phyloP scores from a whole-genome alignment of 73 alveolate genomes.

The Breviolum minutum region DNA sequence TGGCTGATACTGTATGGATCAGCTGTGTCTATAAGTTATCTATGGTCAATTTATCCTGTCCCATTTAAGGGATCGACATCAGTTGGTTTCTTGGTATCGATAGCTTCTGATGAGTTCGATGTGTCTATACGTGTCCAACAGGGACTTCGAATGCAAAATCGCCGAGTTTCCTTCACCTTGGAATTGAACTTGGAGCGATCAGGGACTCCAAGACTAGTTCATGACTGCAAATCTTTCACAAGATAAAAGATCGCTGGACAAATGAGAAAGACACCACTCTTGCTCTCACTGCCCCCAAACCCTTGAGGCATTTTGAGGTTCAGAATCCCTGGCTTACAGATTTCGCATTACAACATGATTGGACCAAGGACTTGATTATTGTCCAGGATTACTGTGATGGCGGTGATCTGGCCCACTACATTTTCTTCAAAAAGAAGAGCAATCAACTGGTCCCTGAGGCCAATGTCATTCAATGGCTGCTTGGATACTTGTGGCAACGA shows the following conservation, averaged over 20 bases:
- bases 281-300: background rate
- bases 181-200: too few relatives aligned
- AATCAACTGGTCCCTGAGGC: constrained; percentile 33
- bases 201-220: too few relatives aligned
- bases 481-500: background rate
- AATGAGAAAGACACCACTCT: background rate
- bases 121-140: background rate
- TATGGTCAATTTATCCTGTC: too few relatives aligned
- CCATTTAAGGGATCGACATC: too few relatives aligned
- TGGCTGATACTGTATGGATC: background rate
- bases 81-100: too few relatives aligned
- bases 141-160: background rate
- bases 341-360: too few relatives aligned
- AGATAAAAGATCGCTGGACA: too few relatives aligned
- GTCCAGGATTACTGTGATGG: constrained; percentile 80
- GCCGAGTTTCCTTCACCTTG: too few relatives aligned
- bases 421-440: constrained; percentile 73
- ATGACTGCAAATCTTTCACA: too few relatives aligned
- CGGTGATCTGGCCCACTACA: constrained; percentile 75
- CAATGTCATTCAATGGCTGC: constrained; percentile 48
- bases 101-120: background rate
- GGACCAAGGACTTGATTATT: constrained; percentile 67
- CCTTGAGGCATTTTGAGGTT: background rate
- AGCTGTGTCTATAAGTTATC: background rate
- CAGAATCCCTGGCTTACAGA: too few relatives aligned